Percentiles rank a stretch among this genome's conserved stretches.
Conservation (phyloP, 2,329 filamentous ascomycete species). For the Sarocladiaceae sp. region DNA sequence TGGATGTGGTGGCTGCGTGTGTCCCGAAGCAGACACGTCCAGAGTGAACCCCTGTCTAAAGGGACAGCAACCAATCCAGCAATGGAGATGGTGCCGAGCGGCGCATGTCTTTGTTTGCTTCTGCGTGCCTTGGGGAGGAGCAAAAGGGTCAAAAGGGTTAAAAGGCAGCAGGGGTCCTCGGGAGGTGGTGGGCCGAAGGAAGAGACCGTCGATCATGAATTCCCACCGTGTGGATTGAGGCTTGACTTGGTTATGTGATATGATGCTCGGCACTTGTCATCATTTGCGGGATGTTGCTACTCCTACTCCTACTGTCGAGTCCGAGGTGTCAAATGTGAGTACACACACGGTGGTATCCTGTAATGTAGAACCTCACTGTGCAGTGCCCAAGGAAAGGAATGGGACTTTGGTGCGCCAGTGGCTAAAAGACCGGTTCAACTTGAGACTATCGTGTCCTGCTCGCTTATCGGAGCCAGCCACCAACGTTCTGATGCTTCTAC, state of each 20-base stretch:
- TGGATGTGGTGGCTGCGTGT: too few species aligned
- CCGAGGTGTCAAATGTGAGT: too few species aligned
- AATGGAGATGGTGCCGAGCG: conserved; percentile 1
- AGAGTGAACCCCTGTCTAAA: conserved; percentile 2
- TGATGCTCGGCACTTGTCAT: neutral
- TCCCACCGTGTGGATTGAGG: neutral
- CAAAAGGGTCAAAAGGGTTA: too few species aligned
- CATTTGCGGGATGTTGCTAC: neutral
- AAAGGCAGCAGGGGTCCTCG: conserved; percentile 8
- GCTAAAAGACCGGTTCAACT: too few species aligned
- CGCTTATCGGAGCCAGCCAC: too few species aligned
- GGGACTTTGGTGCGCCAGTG: too few species aligned
- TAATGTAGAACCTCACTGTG: too few species aligned
- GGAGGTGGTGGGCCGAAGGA: conserved; percentile 3
- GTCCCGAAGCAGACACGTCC: neutral
- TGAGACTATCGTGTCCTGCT: too few species aligned
- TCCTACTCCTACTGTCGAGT: too few species aligned
- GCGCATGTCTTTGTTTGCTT: neutral
- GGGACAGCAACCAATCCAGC: conserved; percentile 4
- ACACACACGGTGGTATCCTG: too few species aligned
- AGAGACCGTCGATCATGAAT: conserved; percentile 8
- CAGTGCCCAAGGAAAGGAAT: too few species aligned
- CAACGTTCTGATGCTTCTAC: too few species aligned
- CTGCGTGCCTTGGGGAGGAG: neutral
- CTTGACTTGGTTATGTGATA: neutral